Conservation (phyloP, 208 protist species). For the Trypanosoma platydactyli region DNA sequence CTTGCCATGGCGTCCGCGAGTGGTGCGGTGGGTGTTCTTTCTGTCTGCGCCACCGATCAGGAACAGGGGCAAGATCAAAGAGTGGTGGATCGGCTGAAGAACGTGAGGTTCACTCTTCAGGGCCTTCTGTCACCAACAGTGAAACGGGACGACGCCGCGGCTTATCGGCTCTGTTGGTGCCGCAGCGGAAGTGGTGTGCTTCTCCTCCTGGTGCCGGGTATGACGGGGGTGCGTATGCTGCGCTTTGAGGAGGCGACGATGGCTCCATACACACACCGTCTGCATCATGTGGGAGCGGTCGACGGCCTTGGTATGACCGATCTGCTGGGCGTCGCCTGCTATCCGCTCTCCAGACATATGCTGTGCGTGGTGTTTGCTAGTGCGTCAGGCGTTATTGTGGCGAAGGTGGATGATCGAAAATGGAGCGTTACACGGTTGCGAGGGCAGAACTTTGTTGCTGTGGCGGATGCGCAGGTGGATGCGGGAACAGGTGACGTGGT, state of each 20-base stretch:
- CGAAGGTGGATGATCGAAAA: constrained; percentile 48
- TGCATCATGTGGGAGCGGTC: constrained; percentile 39
- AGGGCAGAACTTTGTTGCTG: constrained; percentile 48
- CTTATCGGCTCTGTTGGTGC: constrained; percentile 69
- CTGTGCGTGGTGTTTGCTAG: constrained; percentile 44
- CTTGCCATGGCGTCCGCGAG: constrained; percentile 71
- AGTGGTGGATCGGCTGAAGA: background rate
- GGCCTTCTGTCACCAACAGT: constrained; percentile 42
- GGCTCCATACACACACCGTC: constrained; percentile 16
- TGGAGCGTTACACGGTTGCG: constrained; percentile 47
- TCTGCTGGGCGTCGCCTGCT: constrained; percentile 40
- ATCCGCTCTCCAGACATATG: constrained; percentile 35
- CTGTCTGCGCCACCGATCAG: background rate
- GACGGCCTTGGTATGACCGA: constrained; percentile 38
- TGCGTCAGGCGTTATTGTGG: constrained; percentile 40
- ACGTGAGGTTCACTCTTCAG: constrained; percentile 34
- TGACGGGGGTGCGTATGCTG: constrained; percentile 45
- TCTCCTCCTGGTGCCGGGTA: constrained; percentile 51
- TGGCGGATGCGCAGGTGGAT: constrained; percentile 48
- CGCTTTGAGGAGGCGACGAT: constrained; percentile 22
- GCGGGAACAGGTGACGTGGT: constrained; percentile 54
- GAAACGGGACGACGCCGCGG: constrained; percentile 42
- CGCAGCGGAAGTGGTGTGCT: constrained; percentile 26
- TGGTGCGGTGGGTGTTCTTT: constrained; percentile 49
- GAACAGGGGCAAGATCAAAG: constrained; percentile 1